Base-by-base conservation (phyloP, 331 rosid genomes). In the Malus hybrid region DNA sequence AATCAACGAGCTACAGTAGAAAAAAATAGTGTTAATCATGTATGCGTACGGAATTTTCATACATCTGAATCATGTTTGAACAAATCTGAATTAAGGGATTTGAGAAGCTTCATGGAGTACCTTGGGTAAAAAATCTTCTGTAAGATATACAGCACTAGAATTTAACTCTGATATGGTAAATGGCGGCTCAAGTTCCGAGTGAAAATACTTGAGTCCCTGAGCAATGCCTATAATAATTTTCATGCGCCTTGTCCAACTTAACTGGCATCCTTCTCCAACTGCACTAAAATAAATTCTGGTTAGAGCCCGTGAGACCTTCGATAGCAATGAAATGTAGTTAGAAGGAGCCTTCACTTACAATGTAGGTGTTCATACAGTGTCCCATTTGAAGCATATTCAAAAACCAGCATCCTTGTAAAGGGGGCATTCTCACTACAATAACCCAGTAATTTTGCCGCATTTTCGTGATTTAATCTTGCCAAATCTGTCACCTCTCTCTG, bases 401-500 rank as follows among this genome's bases (percentile, higher is more conserved):
- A 89, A 83, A 95, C 93, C 78, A 95, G 83, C 97, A 92, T 92
- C 88, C 99, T 95, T 33, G 97, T 90, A 84, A 95, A 92, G 19
- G 97, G 99, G 78, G 80, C 71, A 80, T 87, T 88, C 84, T 89
- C 97, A 73, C 86, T 90, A 78, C 99, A 95, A 76, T 92, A 95
- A 59, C 99, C 99, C 13, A 95, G 87, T 76, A 95, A 80, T 77
- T 90, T 92, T 63, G 96, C 99, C 16, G 87, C 73, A 76, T 95
- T 90, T 82, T 86, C 91, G 19, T 95, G 97, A 81, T 80, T 75
- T 80, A 92, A 71, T 85, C 96, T 89, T 64, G 97, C 95, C 86
- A 92, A 77, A 79, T 92, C 97, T 50, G 88, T 94, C 74, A 95
- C 97, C 96, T 95, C 99, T 90, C 87, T 91, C 88, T 90, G 97